Evolutionary conservation across 352 stramenopile genomes (phyloP).

Genomic region (Globisporangium canariense): DNA sequence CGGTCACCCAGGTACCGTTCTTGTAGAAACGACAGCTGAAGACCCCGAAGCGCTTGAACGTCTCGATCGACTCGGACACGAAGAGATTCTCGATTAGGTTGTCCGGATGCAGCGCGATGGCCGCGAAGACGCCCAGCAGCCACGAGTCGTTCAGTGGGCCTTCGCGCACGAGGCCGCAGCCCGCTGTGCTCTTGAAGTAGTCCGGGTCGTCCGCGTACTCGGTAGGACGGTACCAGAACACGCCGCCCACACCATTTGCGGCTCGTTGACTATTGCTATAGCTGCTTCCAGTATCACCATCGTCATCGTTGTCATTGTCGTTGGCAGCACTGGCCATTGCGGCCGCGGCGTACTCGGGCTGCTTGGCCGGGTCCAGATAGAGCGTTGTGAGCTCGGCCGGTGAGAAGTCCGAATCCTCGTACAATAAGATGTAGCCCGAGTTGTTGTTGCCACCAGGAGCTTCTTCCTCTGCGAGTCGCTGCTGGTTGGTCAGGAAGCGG

Average conservation of each 20-base stretch:
- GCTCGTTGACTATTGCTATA: background rate
- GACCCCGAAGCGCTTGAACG: conserved; percentile 81
- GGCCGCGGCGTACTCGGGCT: conserved; percentile 50
- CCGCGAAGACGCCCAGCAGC: conserved; percentile 83
- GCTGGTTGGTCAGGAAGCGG: conserved; percentile 27
- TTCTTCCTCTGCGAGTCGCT: conserved; percentile 10
- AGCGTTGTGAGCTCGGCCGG: conserved; percentile 38
- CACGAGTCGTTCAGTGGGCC: conserved; percentile 76
- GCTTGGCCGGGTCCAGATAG: conserved; percentile 53
- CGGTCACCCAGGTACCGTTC: conserved; percentile 82
- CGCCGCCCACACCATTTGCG: conserved; percentile 17
- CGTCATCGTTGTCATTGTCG: conserved; percentile 2
- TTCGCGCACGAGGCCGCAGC: conserved; percentile 57
- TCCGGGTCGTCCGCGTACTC: conserved; percentile 74
- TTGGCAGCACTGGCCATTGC: background rate
- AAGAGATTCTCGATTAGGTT: conserved; percentile 91
- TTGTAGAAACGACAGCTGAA: conserved; percentile 93
- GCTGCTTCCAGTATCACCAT: background rate
- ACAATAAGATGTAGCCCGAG: conserved; percentile 23
- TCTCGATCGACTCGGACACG: conserved; percentile 72
- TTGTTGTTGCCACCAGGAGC: background rate
- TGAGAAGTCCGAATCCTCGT: conserved; percentile 61
- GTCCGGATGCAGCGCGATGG: conserved; percentile 72
- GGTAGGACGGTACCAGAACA: conserved; percentile 64
- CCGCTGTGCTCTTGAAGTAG: conserved; percentile 80